Evolutionary conservation across 2,329 filamentous ascomycete species (phyloP), one percentile per base, ranked within the genome.

Genomic region (Monosporascus sp.): DNA sequence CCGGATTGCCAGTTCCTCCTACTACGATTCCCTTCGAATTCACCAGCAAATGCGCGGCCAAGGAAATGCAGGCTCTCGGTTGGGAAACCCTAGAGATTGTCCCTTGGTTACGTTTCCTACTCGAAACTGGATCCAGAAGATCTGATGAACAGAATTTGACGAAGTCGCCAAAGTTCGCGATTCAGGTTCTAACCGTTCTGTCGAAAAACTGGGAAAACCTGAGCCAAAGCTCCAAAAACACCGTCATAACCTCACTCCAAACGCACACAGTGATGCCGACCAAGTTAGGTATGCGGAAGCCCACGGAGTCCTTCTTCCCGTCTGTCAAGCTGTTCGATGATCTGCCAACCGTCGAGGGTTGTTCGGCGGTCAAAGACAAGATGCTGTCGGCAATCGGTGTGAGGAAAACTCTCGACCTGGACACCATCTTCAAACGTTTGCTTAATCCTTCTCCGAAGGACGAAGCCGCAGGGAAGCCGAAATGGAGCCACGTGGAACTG

Each of bases 321-420:
- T 88, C 84, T n/a, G 94, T 99, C 38, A 94, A 90, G 67, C 76
- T 99, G 0, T 99, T 99, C 64, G 91, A 97, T 56, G 94, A 99
- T 66, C 76, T 99, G 17, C 92, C 94, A 0, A 85, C 87, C 14
- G 84, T 97, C 2, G 82, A 86, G 58, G 84, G 83, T 14, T 84
- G 92, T 44, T 84, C 86, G 41, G 83, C 85, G 34, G 82, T 97
- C 14, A 97, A 97, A 67, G 93, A 97, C 46, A 97, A 95, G 67
- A 89, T 99, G 56, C 72, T 99, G 44, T 74, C 81, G 3, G 82
- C 89, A 2, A 76, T 99, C 34, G 93, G 94, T 3, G 92, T 99
- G 25, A 85, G 94, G 54, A 97, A 97, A 73, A 99, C 94, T 0
- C 86, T 99, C 20, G 94, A 99, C 61, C 75, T 99, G 2, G 90